Base-by-base conservation (phyloP, 2,329 filamentous ascomycete species). In the Alternaria brassicae region DNA sequence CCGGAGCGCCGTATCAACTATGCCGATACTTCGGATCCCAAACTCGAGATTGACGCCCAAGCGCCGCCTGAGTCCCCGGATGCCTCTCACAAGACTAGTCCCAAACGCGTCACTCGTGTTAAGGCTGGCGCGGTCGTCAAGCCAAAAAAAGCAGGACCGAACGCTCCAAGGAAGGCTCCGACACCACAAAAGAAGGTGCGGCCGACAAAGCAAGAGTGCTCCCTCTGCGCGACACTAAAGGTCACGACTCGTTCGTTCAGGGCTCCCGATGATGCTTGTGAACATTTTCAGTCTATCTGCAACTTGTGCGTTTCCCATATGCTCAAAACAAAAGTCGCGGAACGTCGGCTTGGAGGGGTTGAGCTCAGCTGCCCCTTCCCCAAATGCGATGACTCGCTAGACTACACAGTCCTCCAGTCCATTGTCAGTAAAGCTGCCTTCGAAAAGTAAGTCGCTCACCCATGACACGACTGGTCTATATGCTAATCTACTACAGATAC, bases 281-380 rank as follows among this genome's bases (percentile, higher is more conserved):
- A 56, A 30, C 71, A 74, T 53, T 68, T 71, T 52, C 23, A 58
- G 9, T 39, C 45, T 23, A 67, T 60, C 17, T 74, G 71, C 50
- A 60, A 50, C n/a, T 3, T 21, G 2, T 73, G 70, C 54, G 52
- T 73, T 15, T 48, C 54, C 21, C 66, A 60, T 21, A 59, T 69
- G 57, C 39, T 74, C 36, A 66, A 63, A 53, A 50, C 55, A 1
- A 70, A 66, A 57, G 61, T 71, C 1, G 23, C 37, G 1, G 45
- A 58, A 5, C 61, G 62, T 6, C 56, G 63, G 8, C 57, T 74
- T 4, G 23, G 21, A 8, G 65, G 69, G 2, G 61, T 61, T 2
- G 56, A 58, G 9, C 37, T 71, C 7, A 32, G 41, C 1, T 74
- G 69, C 39, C 61, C 62, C 6, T 65, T 66, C 17, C 48, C 47